Base-by-base conservation (phyloP, 2,329 filamentous ascomycete species). In the Cladobotryum protrusum region DNA sequence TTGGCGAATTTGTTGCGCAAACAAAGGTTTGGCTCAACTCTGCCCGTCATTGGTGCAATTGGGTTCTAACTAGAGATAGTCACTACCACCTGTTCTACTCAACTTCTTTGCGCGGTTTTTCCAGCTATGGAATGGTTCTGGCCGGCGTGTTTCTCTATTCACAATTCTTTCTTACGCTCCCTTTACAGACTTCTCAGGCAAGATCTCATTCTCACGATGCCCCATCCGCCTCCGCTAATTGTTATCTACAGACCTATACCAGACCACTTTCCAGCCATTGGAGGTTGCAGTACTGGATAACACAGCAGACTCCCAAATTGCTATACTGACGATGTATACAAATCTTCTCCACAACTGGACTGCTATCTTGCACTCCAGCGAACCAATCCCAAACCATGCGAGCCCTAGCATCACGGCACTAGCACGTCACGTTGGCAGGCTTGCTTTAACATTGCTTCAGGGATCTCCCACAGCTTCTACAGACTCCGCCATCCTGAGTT, bases 241-340 rank as follows among this genome's bases (percentile, higher is more conserved):
- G 19, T 44, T 14, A 29, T 19, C 6, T 11, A 4, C 50, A 85
- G 82, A 78, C 42, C 64, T 83, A 2, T 71, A 76, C 49, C 39
- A 61, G 20, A 63, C 68, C n/a, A 67, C 77, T 12, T 73, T 85
- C 17, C 60, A 68, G 19, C 72, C 70, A 1, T 65, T 85, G 12
- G 80, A 86, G 58, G 64, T 65, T 1, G 70, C 69, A 18, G 59
- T 82, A 1, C 64, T 81, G 9, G 71, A 78, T 56, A 72, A 75
- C 39, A 72, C 70, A 1, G 52, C 73, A 0, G 60, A 71, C 5
- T 80, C 82, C 1, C 84, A 83, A 57, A 61, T 78, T 0, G 71
- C 72, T 2, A 69, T 95, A 2, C 73, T 93, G 3, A 65, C 66
- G 1, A 82, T 89, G 54, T 93, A 92, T 65, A 83, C 78, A 2